Conservation (phyloP, 2,329 filamentous ascomycete genomes). For the Alternaria metachromatica region DNA sequence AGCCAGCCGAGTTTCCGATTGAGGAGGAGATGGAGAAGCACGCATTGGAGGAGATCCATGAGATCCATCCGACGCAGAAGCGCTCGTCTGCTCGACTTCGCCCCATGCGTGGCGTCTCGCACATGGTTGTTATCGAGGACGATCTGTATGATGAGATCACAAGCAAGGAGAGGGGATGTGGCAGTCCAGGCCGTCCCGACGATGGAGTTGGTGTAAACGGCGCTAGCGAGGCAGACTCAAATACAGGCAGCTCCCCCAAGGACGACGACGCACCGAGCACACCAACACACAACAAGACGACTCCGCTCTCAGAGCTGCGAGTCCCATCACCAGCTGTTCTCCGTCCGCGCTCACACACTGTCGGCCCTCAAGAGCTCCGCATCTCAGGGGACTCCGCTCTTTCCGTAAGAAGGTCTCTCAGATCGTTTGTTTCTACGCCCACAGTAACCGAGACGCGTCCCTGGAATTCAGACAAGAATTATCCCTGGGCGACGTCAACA, state of each 20-base stretch:
- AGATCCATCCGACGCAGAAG: conserved; percentile 39
- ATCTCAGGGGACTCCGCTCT: conserved; percentile 28
- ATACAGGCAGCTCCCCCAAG: conserved; percentile 8
- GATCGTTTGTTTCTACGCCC: conserved; percentile 33
- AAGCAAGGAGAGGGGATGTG: conserved; percentile 23
- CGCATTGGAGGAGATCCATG: conserved; percentile 40
- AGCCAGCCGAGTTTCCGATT: conserved; percentile 41
- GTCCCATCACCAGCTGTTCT: conserved; percentile 30
- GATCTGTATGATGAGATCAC: conserved; percentile 43
- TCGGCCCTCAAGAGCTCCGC: conserved; percentile 23
- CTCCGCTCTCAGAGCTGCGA: conserved; percentile 30
- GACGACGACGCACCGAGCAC: conserved; percentile 11
- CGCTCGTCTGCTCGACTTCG: conserved; percentile 45
- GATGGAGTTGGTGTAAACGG: conserved; percentile 10
- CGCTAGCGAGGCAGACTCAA: conserved; percentile 20
- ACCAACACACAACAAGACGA: conserved; percentile 23
- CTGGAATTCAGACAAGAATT: conserved; percentile 58
- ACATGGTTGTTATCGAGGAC: conserved; percentile 44
- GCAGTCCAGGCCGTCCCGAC: conserved; percentile 5
- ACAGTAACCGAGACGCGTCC: conserved; percentile 49
- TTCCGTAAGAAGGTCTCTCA: conserved; percentile 34
- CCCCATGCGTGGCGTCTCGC: conserved; percentile 40
- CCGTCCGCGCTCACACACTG: conserved; percentile 32
- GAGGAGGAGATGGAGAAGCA: conserved; percentile 49
- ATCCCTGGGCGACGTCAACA: conserved; percentile 52